phyloP scores from a whole-genome alignment of 2,329 filamentous ascomycete species.

The Ophiostoma sp. region DNA sequence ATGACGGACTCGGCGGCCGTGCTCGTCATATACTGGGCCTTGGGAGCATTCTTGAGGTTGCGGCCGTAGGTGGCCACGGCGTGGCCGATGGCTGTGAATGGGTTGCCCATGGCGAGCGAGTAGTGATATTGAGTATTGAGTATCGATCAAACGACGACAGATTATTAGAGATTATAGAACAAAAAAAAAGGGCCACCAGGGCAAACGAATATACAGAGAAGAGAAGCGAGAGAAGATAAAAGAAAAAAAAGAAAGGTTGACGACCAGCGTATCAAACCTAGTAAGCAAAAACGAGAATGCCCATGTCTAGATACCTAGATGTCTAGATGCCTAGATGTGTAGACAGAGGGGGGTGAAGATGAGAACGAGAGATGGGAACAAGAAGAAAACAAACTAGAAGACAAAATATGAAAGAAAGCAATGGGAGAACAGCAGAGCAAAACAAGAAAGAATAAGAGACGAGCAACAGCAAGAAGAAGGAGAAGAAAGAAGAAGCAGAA shows the following conservation, averaged over 20 bases:
- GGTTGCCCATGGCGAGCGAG: not conserved
- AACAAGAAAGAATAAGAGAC: not conserved
- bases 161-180: not conserved
- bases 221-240: not conserved
- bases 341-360: not conserved
- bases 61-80: conserved; percentile 22
- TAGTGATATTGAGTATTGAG: not conserved
- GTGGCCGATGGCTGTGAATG: conserved; percentile 20
- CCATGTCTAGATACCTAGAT: not conserved
- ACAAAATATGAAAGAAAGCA: not conserved
- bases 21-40: conserved; percentile 26
- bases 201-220: not conserved
- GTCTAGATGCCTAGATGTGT: not conserved
- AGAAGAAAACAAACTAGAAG: not conserved
- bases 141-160: not conserved
- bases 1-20: conserved; percentile 25
- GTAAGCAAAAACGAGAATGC: not conserved
- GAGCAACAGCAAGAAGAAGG: not conserved
- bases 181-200: not conserved
- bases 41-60: conserved; percentile 26
- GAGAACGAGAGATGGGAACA: not conserved
- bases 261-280: conserved; percentile 3
- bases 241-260: not conserved
- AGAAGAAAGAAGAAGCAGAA: not conserved
- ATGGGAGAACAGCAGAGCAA: no score